phyloP scores from a whole-genome alignment of 2,329 filamentous ascomycete species.

The Hypoxylon sp. region DNA sequence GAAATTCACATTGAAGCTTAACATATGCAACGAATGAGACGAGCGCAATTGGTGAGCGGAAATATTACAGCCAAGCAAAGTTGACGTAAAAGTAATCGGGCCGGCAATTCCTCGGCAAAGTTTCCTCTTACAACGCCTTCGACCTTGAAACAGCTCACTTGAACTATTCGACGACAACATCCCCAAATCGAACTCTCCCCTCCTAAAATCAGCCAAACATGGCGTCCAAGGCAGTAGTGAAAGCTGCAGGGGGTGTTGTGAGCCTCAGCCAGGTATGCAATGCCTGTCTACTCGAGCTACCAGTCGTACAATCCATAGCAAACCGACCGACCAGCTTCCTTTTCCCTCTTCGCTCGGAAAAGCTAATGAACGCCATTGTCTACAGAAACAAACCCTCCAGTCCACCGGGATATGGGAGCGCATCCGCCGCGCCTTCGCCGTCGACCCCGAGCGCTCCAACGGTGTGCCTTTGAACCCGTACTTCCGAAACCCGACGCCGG shows the following conservation, averaged over 20 bases:
- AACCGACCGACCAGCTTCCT: not conserved
- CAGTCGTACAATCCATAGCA: not conserved
- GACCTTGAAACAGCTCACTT: constrained; percentile 35
- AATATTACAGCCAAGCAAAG: constrained; percentile 34
- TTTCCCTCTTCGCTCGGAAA: too few species aligned
- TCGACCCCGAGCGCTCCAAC: constrained; percentile 89
- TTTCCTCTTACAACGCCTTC: constrained; percentile 20
- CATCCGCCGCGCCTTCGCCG: constrained; percentile 77
- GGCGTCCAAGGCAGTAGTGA: constrained; percentile 68
- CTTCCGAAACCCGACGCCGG: constrained; percentile 87
- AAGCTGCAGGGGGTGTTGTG: constrained; percentile 63
- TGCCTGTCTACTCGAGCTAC: not conserved
- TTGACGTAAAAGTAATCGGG: constrained; percentile 33
- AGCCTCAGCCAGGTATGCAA: constrained; percentile 65
- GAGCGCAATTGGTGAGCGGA: too few species aligned
- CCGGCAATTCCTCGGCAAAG: constrained; percentile 37
- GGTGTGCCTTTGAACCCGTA: constrained; percentile 93
- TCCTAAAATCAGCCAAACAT: constrained; percentile 55
- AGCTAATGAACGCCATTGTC: not conserved
- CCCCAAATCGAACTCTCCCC: constrained; percentile 30
- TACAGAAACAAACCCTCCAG: constrained; percentile 97
- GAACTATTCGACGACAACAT: constrained; percentile 34
- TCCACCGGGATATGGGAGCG: constrained; percentile 88
- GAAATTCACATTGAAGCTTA: too few species aligned
- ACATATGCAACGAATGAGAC: too few species aligned